Conservation (phyloP, 2,329 filamentous ascomycete genomes). For the Paraphaeosphaeria minitans region DNA sequence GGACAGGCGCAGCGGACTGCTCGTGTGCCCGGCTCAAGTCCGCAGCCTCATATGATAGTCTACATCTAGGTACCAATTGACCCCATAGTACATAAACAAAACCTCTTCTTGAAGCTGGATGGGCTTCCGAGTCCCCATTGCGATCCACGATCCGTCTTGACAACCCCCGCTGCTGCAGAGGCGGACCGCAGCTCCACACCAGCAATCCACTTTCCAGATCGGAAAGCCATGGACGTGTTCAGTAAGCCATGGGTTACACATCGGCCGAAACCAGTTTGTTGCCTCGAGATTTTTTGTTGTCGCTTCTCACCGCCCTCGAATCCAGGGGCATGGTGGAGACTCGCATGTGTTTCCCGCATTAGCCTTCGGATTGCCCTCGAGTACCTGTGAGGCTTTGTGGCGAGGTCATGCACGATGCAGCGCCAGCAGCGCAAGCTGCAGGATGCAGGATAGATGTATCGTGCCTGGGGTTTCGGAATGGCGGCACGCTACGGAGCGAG, state of each 20-base stretch:
- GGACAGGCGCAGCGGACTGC: neutral
- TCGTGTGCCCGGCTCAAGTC: neutral
- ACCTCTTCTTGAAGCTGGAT: neutral
- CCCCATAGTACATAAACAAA: conserved; percentile 8
- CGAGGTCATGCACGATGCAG: conserved; percentile 18
- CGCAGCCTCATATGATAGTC: neutral
- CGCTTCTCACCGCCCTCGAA: conserved; percentile 34
- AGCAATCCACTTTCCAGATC: conserved; percentile 26
- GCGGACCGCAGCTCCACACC: conserved; percentile 20
- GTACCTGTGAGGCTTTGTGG: conserved; percentile 20
- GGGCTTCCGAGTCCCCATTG: neutral
- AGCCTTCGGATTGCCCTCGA: conserved; percentile 26
- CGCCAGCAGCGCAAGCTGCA: conserved; percentile 19
- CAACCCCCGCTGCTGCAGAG: conserved; percentile 6
- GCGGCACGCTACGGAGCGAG: conserved; percentile 20
- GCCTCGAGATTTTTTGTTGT: conserved; percentile 27
- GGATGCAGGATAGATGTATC: conserved; percentile 26
- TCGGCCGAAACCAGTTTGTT: conserved; percentile 28
- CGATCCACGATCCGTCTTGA: conserved; percentile 3
- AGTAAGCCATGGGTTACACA: conserved; percentile 27
- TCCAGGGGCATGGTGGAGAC: conserved; percentile 37
- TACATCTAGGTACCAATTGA: neutral
- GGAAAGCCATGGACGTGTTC: conserved; percentile 10
- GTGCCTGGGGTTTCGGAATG: conserved; percentile 18
- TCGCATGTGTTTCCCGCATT: conserved; percentile 37